Conservation (phyloP, 352 stramenopile genomes). For the Halophytophthora batemanensis region DNA sequence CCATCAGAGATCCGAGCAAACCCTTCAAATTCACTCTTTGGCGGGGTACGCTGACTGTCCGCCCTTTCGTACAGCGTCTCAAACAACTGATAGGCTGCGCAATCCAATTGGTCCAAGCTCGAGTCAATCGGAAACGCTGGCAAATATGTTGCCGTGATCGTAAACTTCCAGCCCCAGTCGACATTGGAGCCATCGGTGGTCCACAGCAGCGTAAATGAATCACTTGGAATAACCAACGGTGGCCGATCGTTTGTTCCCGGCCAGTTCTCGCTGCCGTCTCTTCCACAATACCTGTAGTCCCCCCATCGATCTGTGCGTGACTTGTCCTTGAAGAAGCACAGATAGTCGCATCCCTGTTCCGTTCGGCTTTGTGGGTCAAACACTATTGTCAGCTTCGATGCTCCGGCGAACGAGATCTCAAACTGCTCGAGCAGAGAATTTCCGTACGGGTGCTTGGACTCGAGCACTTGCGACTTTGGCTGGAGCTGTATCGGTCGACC, state of each 20-base stretch:
- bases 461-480: conserved; percentile 61
- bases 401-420: conserved; percentile 69
- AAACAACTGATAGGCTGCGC: conserved; percentile 56
- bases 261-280: conserved; percentile 72
- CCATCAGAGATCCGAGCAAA: conserved; percentile 12
- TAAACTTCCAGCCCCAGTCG: conserved; percentile 88
- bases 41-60: conserved; percentile 35
- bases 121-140: conserved; percentile 41
- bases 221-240: conserved; percentile 67
- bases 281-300: conserved; percentile 60
- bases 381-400: conserved; percentile 54
- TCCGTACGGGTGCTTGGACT: conserved; percentile 84
- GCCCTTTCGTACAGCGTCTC: conserved; percentile 70
- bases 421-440: conserved; percentile 83
- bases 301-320: conserved; percentile 63
- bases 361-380: conserved; percentile 71
- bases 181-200: conserved; percentile 82
- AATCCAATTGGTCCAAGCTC: conserved; percentile 53
- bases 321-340: conserved; percentile 86
- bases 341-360: conserved; percentile 74
- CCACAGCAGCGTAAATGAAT: conserved; percentile 85
- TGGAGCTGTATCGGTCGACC: conserved; percentile 47
- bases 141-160: conserved; percentile 59
- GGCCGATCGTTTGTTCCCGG: conserved; percentile 57
- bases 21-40: conserved; percentile 47